Base-by-base conservation (phyloP, 805 yeast genomes). In the Suhomyces pyralidae region DNA sequence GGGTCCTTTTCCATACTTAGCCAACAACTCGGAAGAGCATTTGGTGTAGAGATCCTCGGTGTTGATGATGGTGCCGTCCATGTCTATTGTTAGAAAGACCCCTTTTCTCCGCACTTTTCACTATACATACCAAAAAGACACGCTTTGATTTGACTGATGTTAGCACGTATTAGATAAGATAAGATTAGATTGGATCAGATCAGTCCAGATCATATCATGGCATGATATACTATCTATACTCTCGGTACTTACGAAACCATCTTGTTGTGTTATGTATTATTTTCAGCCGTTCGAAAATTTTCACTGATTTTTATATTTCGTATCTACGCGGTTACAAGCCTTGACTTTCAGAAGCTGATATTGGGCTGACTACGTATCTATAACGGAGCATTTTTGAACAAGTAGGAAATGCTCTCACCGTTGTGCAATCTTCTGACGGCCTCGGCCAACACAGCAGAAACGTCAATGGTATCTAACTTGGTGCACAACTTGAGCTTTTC, bases 11-110 rank as follows among this genome's bases (percentile, higher is more conserved):
- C 87, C 89, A 63, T 82, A 86, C 51, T 77, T 73, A 12, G 82
- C 81, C 24, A 94, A 76, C 2, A 89, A 68, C 50, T 83, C 85
- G 48, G 87, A 81, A 30, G 89, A 75, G 2, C 89, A 88, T 52
- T 83, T 82, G 1, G 99, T 93, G 68, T 94, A 94, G 51, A 92
- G 77, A 58, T 89, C 96, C 69, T 94, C 99, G 3, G 97, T 88
- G 72, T 92, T 90, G 64, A 94, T 81, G 56, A 94, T 76, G 22
- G 96, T 81, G 1, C 99, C 99, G 67, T 94, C 99, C 98, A 94
- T 89, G 77, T 90, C 97, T 76, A 46, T 30, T 46, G 40, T 46
- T 48, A 40, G 40, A 40, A 65, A 60, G 53, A 51, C 32, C 5
- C 10, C 20, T 36, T 22, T 22, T 22, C 40, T 9, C 24, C 7